These are phyloP conservation scores for Noccaea caerulescens DNA, from an alignment of 345 rosid genomes.

Conservation along the genomic window DNA sequence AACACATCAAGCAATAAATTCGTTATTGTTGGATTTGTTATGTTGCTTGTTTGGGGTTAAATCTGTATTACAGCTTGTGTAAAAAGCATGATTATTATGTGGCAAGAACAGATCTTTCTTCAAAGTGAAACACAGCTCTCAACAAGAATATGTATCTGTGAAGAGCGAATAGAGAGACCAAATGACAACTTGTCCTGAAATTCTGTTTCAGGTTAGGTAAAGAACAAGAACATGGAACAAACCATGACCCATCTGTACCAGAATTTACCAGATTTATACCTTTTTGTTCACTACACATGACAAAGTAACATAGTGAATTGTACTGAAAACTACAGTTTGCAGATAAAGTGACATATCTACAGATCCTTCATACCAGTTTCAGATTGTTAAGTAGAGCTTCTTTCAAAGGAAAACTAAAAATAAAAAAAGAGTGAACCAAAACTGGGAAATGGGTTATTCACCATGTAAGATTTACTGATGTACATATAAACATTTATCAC, in stretches of 20 bases:
- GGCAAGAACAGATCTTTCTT: conserved; percentile 12
- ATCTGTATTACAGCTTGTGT: neutral
- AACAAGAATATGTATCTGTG: neutral
- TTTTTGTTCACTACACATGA: conserved; percentile 7
- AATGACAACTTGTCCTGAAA: conserved; percentile 24
- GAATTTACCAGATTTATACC: conserved; percentile 34
- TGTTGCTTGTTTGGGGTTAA: neutral
- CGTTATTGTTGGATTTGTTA: neutral
- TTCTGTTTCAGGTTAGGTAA: conserved; percentile 42
- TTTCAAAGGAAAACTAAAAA: neutral
- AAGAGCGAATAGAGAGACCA: conserved; percentile 13
- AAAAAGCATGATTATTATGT: neutral
- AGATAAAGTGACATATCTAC: conserved; percentile 8
- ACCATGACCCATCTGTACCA: conserved; percentile 29
- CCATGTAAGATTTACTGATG: conserved; percentile 41
- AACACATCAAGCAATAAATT: conserved; percentile 21
- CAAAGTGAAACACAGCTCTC: conserved; percentile 6
- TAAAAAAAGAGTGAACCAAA: conserved; percentile 14
- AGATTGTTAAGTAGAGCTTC: conserved; percentile 1
- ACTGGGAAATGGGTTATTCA: conserved; percentile 31
- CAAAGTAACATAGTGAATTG: neutral
- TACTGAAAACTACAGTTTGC: conserved; percentile 22
- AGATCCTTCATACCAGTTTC: conserved; percentile 12
- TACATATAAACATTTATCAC: conserved; percentile 37
- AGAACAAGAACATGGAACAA: conserved; percentile 40